phyloP scores from a whole-genome alignment of 2,329 filamentous ascomycete genomes.

The Penicillium sp. region DNA sequence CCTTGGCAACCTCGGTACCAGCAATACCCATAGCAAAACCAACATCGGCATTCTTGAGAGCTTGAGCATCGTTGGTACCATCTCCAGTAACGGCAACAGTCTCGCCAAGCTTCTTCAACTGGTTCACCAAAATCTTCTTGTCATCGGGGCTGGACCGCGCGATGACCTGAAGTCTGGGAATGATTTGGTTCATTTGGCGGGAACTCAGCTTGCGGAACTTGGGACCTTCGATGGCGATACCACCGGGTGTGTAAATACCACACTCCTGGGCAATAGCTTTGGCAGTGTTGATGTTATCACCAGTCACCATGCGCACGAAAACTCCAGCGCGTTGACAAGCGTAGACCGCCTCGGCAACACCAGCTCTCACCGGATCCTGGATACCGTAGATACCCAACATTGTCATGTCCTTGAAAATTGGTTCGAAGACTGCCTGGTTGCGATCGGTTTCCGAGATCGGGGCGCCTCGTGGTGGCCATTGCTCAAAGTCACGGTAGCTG shows the following conservation, averaged over 20 bases:
- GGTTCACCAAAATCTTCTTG: constrained; percentile 71
- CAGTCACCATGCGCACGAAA: constrained; percentile 81
- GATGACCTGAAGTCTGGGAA: constrained; percentile 69
- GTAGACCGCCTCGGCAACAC: constrained; percentile 71
- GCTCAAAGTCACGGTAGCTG: constrained; percentile 78
- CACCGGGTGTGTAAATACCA: constrained; percentile 69
- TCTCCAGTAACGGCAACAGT: constrained; percentile 82
- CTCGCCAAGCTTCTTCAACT: constrained; percentile 71
- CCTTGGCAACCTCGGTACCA: constrained; percentile 81
- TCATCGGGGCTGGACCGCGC: constrained; percentile 75
- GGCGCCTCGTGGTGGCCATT: constrained; percentile 74
- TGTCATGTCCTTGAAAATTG: constrained; percentile 67
- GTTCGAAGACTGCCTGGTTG: constrained; percentile 65
- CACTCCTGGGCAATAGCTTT: constrained; percentile 78
- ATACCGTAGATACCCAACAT: constrained; percentile 75
- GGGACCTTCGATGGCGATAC: constrained; percentile 75
- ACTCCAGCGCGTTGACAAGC: constrained; percentile 76
- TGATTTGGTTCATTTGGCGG: constrained; percentile 65
- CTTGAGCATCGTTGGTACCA: constrained; percentile 80
- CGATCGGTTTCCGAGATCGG: constrained; percentile 59
- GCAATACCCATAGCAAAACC: constrained; percentile 86
- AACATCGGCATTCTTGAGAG: constrained; percentile 77
- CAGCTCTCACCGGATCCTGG: constrained; percentile 74
- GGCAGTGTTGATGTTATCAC: constrained; percentile 78
- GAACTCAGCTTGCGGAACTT: constrained; percentile 72